These are phyloP conservation scores for Monosporascus cannonballus DNA, from an alignment of 2,329 filamentous ascomycete species.

Conservation along the genomic window DNA sequence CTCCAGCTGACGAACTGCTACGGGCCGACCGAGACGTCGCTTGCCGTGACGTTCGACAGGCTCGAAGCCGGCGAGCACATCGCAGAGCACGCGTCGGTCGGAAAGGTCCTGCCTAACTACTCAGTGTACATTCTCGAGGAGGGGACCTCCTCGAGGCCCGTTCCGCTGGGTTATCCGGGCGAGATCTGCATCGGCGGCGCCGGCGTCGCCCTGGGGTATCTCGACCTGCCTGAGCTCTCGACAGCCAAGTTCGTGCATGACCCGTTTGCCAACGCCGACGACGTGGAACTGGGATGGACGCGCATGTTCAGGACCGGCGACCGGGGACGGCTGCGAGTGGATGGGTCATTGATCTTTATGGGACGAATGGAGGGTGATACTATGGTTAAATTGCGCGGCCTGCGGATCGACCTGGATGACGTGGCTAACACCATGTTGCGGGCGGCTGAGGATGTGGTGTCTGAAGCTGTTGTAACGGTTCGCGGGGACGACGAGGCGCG, in stretches of 20 bases:
- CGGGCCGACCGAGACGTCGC: conserved; percentile 20
- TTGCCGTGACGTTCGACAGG: neutral
- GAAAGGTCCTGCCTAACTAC: conserved; percentile 18
- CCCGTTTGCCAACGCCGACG: conserved; percentile 9
- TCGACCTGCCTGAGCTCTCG: conserved; percentile 21
- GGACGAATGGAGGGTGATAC: conserved; percentile 33
- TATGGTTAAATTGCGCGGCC: conserved; percentile 16
- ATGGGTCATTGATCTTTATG: conserved; percentile 28
- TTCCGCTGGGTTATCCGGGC: conserved; percentile 32
- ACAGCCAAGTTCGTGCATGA: conserved; percentile 10
- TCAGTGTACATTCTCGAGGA: conserved; percentile 36
- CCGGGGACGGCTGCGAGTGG: conserved; percentile 25
- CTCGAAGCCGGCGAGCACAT: neutral
- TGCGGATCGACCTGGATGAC: conserved; percentile 30
- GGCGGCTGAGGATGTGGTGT: neutral
- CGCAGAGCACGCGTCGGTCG: neutral
- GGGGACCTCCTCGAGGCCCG: conserved; percentile 12
- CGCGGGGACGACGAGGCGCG: neutral
- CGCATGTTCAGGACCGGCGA: conserved; percentile 38
- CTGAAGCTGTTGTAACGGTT: neutral
- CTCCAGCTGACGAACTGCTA: conserved; percentile 18
- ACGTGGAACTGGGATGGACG: conserved; percentile 18
- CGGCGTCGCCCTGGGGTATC: conserved; percentile 36
- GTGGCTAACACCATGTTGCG: conserved; percentile 16
- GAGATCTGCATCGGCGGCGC: conserved; percentile 37